Evolutionary conservation across 371 early-diverging fungal genomes (phyloP).

Genomic region (Globomyces sp.): DNA sequence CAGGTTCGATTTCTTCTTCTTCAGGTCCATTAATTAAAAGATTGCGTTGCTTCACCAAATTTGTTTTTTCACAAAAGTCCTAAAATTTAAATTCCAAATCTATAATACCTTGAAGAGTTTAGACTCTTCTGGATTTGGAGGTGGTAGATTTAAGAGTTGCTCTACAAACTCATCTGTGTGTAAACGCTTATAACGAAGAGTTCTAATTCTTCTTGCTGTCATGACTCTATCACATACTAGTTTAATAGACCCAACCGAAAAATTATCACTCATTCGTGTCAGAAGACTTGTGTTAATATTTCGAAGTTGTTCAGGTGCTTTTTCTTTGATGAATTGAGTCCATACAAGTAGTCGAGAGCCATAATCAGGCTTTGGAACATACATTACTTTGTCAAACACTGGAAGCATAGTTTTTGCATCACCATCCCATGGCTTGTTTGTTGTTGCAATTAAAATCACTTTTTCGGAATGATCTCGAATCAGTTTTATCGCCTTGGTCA

Average conservation of each 20-base stretch:
- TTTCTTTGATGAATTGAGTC: conserved; percentile 39
- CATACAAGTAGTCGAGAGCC: conserved; percentile 43
- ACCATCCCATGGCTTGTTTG: conserved; percentile 55
- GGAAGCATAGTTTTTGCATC: conserved; percentile 53
- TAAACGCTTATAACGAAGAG: conserved; percentile 29
- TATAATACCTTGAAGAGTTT: conserved; percentile 38
- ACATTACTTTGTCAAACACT: conserved; percentile 44
- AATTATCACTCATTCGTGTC: conserved; percentile 44
- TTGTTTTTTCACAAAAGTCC: conserved; percentile 50
- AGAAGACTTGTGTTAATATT: conserved; percentile 45
- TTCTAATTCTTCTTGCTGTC: conserved; percentile 38
- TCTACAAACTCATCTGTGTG: conserved; percentile 50
- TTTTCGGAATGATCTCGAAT: conserved; percentile 42
- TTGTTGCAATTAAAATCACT: conserved; percentile 46
- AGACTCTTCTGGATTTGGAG: conserved; percentile 43
- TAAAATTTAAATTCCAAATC: conserved; percentile 13
- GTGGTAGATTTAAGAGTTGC: conserved; percentile 42
- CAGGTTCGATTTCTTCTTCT: conserved; percentile 41
- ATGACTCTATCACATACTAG: conserved; percentile 41
- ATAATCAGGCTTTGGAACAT: conserved; percentile 51
- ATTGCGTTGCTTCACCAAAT: conserved; percentile 43
- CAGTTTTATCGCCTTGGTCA: conserved; percentile 49
- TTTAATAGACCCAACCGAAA: conserved; percentile 43
- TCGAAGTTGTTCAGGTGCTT: conserved; percentile 15
- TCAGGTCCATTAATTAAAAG: conserved; percentile 38